Base-by-base conservation (phyloP, 176 grass and related monocot species). In the Avena atlantica region DNA sequence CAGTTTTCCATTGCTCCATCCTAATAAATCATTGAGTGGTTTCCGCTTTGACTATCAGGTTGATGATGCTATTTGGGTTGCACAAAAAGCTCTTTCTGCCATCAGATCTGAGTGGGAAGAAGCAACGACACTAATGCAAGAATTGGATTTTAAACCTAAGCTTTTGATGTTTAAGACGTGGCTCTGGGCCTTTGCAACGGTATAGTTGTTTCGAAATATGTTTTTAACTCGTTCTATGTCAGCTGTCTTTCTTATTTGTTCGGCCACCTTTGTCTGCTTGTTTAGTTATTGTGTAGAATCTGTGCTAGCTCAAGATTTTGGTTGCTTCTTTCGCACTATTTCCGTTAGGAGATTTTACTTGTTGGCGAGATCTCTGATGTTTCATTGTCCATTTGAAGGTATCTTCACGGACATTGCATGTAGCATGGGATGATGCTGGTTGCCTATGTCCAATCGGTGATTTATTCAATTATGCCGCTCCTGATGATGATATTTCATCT, bases 381-480 rank as follows among this genome's bases (percentile, higher is more conserved):
- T 85, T 29, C 24, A 62, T 24, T 78, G 55, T 68, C 21, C 45
- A 79, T 58, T 42, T 81, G 64, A 85, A 98, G 94, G 85, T 96
- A 60, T 98, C 92, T 62, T 98, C 97, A 79, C 85, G 97, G 36
- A 94, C 97, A 76, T 94, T 98, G 57, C 94, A 98, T 93, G 83
- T 98, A 91, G 51, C 92, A 69, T 96, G 97, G 97, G 97, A 98
- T 85, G 88, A 85, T 88, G 97, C 97, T 79, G 90, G 94, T 76
- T 96, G 97, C 83, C 79, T 98, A 79, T 98, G 96, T 69, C 97
- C 92, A 77, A 70, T 98, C 67, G 94, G 94, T 79, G 97, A 98
- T 87, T 94, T 98, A 79, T 98, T 98, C 52, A 96, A 98, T 89
- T 98, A 96, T 87, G 97, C 89, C 24, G 94, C 92, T 76, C 97